A percentile compares a stretch with the other conserved stretches of the same genome.
Conservation (phyloP, 2,329 filamentous ascomycete species). For the Zasmidium cellare region DNA sequence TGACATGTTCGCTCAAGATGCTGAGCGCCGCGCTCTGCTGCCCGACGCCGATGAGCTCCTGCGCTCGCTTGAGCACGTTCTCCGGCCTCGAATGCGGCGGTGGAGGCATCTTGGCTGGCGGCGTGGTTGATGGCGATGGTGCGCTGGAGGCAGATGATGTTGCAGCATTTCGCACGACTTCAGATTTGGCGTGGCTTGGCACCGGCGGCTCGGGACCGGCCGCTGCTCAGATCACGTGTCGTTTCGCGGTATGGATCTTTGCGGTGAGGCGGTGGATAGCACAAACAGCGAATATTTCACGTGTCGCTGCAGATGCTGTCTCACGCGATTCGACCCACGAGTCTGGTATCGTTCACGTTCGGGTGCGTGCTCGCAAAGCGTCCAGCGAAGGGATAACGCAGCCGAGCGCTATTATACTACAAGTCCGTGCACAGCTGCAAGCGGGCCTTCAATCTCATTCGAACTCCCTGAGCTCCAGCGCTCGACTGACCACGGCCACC, state of each 20-base stretch:
- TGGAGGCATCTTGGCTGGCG: slow-evolving; percentile 68
- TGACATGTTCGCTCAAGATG: slow-evolving; percentile 98
- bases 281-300: neutral
- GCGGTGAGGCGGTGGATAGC: neutral
- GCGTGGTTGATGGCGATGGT: slow-evolving; percentile 15
- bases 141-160: slow-evolving; percentile 2
- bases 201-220: too few relatives aligned
- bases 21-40: slow-evolving; percentile 90
- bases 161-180: neutral
- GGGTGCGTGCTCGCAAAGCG: neutral
- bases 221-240: neutral
- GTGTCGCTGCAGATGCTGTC: neutral
- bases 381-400: neutral
- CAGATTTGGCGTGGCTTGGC: neutral
- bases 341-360: neutral
- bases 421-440: neutral
- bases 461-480: neutral
- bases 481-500: neutral
- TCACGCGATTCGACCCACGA: neutral
- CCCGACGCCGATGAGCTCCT: slow-evolving; percentile 97
- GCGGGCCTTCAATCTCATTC: neutral
- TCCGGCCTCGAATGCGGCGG: slow-evolving; percentile 97
- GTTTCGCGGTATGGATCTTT: neutral
- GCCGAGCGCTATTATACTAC: neutral
- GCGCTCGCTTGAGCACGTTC: slow-evolving; percentile 97